Evolutionary conservation across 148 eudicot genomes (phyloP).

Genomic region (Nepenthes gracilis): DNA sequence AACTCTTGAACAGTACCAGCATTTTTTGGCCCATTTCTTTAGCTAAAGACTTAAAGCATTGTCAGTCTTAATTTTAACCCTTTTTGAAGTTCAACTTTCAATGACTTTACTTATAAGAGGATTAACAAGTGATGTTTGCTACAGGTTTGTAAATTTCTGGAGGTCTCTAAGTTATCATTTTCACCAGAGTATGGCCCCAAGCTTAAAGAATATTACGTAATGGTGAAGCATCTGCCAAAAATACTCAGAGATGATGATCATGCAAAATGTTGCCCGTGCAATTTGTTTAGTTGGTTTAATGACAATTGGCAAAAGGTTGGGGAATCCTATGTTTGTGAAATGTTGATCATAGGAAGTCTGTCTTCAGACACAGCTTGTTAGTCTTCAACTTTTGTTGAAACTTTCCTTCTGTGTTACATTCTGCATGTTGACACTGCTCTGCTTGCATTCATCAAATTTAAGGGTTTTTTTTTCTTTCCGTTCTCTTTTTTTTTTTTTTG

Average conservation of each 20-base stretch:
- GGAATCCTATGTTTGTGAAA: neutral
- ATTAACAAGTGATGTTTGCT: slow-evolving; percentile 7
- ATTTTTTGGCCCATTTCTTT: too few species aligned
- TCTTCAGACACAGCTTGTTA: neutral
- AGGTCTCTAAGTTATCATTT: slow-evolving; percentile 89
- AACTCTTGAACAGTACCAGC: too few species aligned
- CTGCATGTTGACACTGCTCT: neutral
- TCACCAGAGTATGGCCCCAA: slow-evolving; percentile 95
- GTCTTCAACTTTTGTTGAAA: neutral
- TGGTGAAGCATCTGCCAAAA: slow-evolving; percentile 91
- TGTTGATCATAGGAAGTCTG: too few species aligned
- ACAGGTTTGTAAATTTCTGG: slow-evolving; percentile 94
- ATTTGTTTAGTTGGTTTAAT: slow-evolving; percentile 74
- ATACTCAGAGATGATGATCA: slow-evolving; percentile 48
- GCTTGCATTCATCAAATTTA: too few species aligned
- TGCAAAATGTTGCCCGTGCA: slow-evolving; percentile 61
- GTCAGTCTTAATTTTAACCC: neutral
- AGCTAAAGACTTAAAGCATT: too few species aligned
- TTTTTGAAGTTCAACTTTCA: neutral
- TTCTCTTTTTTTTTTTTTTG: too few species aligned
- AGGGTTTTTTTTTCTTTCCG: too few species aligned
- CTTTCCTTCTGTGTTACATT: neutral
- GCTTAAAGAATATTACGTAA: slow-evolving; percentile 81
- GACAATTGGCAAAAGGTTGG: slow-evolving; percentile 98
- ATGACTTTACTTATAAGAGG: neutral